A percentile compares a stretch with the other conserved stretches of the same genome.
These are phyloP conservation scores for Lipomyces japonicus DNA, from an alignment of 805 yeast species.

Conservation along the genomic window DNA sequence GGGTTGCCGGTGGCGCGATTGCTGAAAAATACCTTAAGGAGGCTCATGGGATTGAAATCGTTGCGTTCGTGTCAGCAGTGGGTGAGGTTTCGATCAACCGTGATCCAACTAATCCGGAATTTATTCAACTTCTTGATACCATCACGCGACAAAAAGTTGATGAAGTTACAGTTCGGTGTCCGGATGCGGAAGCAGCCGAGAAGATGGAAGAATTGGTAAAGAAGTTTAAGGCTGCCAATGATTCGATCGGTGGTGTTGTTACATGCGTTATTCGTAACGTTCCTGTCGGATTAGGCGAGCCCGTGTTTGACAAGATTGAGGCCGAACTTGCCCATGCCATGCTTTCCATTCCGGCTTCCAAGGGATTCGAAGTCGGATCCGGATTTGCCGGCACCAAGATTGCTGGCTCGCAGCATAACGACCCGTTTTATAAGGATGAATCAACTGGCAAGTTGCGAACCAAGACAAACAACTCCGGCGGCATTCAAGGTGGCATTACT, in stretches of 20 bases:
- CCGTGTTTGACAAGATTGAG: constrained; percentile 93
- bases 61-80: constrained; percentile 93
- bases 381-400: constrained; percentile 87
- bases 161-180: constrained; percentile 91
- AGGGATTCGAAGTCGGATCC: constrained; percentile 96
- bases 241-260: constrained; percentile 96
- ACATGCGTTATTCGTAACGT: constrained; percentile 94
- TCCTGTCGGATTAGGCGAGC: constrained; percentile 97
- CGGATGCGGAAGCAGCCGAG: constrained; percentile 65
- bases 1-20: constrained; percentile 98
- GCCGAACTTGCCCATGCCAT: constrained; percentile 95
- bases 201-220: constrained; percentile 85
- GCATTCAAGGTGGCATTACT: constrained; percentile 96
- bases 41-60: constrained; percentile 83
- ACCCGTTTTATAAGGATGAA: constrained; percentile 66
- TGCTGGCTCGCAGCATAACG: constrained; percentile 94
- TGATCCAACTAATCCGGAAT: constrained; percentile 54
- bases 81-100: constrained; percentile 75
- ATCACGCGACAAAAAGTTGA: constrained; percentile 89
- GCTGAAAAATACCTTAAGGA: constrained; percentile 85
- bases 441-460: constrained; percentile 69
- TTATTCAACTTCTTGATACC: constrained; percentile 63
- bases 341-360: constrained; percentile 96
- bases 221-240: constrained; percentile 76
- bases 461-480: constrained; percentile 88